Percentiles rank a stretch among this genome's conserved stretches.
Evolutionary conservation across 1,139 yeast species (phyloP).

Genomic region (Yamadazyma taylorii): DNA sequence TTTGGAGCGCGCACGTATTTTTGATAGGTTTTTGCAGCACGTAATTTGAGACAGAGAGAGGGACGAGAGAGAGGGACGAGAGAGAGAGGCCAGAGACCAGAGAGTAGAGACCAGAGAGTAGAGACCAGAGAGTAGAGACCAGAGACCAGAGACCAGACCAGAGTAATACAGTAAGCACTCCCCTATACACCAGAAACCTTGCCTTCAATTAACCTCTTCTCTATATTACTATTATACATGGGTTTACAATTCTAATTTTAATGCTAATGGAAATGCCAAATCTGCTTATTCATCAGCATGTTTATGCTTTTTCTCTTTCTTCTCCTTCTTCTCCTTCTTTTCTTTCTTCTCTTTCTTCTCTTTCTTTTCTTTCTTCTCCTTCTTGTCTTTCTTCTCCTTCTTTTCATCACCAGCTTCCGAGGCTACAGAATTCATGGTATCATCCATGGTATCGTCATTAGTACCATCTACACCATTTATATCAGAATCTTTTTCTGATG

Average conservation of each 20-base stretch:
- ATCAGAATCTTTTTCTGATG: slow-evolving; percentile 8
- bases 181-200: too few relatives aligned
- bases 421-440: too few relatives aligned
- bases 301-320: background rate
- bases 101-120: too few relatives aligned
- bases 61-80: too few relatives aligned
- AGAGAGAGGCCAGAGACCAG: too few relatives aligned
- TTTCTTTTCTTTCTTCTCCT: slow-evolving; percentile 17
- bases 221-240: slow-evolving; percentile 1
- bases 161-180: too few relatives aligned
- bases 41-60: too few relatives aligned
- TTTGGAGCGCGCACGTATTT: slow-evolving; percentile 1
- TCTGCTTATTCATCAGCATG: background rate
- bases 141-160: too few relatives aligned
- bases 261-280: background rate
- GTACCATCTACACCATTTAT: slow-evolving; percentile 22
- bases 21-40: background rate
- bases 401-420: too few relatives aligned
- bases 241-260: background rate
- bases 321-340: slow-evolving; percentile 20
- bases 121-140: too few relatives aligned
- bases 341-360: slow-evolving; percentile 17
- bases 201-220: background rate
- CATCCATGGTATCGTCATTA: slow-evolving; percentile 11
- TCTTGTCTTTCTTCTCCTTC: slow-evolving; percentile 17